phyloP scores from a whole-genome alignment of 805 yeast species.

The Candida succiphila region DNA sequence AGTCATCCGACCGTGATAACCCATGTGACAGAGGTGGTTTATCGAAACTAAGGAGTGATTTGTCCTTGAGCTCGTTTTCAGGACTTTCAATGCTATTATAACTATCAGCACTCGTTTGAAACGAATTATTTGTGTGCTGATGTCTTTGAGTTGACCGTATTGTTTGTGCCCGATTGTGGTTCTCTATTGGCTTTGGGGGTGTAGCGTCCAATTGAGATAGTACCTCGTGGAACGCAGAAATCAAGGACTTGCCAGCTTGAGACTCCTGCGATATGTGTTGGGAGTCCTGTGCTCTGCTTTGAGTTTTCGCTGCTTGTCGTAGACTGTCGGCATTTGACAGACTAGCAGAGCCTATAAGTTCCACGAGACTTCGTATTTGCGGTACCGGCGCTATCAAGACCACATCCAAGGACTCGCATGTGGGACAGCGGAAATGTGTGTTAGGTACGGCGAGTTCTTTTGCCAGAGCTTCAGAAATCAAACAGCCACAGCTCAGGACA shows the following conservation, averaged over 20 bases:
- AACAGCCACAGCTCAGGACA: constrained; percentile 30
- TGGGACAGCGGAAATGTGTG: constrained; percentile 24
- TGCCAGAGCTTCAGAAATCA: constrained; percentile 24
- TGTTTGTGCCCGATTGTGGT: too few relatives aligned
- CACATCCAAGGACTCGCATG: constrained; percentile 18
- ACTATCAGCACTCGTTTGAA: too few relatives aligned
- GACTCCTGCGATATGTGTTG: background rate
- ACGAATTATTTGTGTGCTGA: too few relatives aligned
- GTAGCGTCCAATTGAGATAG: constrained; percentile 17
- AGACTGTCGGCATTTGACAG: background rate
- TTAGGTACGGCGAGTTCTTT: constrained; percentile 10
- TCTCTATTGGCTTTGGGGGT: too few relatives aligned
- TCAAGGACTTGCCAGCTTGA: constrained; percentile 10
- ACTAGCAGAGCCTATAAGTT: constrained; percentile 2
- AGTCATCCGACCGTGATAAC: too few relatives aligned
- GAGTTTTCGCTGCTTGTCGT: constrained; percentile 6
- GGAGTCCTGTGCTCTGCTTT: constrained; percentile 3
- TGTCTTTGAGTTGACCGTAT: too few relatives aligned
- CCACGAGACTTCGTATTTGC: constrained; percentile 20
- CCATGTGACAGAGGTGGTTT: too few relatives aligned
- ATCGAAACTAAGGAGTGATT: too few relatives aligned
- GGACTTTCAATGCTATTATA: too few relatives aligned
- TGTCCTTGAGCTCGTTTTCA: too few relatives aligned
- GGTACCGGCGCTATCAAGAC: constrained; percentile 21
- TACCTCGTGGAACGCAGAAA: constrained; percentile 26